phyloP scores from a whole-genome alignment of 2,329 filamentous ascomycete species.

The Colletotrichum sp. region DNA sequence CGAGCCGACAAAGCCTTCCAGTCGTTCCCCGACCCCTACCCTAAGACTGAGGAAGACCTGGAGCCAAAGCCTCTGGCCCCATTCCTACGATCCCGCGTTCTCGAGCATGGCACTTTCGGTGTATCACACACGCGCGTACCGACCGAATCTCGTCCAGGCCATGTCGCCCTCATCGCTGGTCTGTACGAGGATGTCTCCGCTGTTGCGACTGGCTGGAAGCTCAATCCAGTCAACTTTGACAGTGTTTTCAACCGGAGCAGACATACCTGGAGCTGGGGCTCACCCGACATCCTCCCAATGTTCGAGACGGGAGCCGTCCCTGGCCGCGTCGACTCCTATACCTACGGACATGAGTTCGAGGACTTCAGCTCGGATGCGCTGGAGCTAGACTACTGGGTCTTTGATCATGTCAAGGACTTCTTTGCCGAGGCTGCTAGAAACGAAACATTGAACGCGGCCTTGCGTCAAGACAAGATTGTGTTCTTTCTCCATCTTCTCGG shows the following conservation, averaged over 20 bases:
- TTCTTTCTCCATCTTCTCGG: conserved; percentile 96
- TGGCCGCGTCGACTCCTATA: conserved; percentile 85
- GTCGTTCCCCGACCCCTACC: conserved; percentile 86
- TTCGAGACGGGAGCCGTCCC: conserved; percentile 92
- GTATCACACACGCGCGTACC: conserved; percentile 97
- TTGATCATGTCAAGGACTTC: conserved; percentile 87
- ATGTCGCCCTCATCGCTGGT: conserved; percentile 95
- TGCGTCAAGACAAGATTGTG: conserved; percentile 85
- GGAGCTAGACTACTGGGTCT: conserved; percentile 91
- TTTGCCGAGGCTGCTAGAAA: conserved; percentile 84
- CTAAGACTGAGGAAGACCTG: conserved; percentile 68
- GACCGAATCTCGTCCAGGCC: conserved; percentile 93
- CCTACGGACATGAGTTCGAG: conserved; percentile 83
- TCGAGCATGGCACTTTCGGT: conserved; percentile 92
- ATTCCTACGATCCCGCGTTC: conserved; percentile 86
- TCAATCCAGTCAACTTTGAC: conserved; percentile 98
- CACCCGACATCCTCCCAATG: conserved; percentile 96
- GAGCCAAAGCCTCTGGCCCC: conserved; percentile 83
- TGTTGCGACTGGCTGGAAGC: conserved; percentile 96
- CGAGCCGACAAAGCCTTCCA: conserved; percentile 98
- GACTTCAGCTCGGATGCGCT: conserved; percentile 87
- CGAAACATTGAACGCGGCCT: conserved; percentile 70
- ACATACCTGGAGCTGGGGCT: conserved; percentile 99
- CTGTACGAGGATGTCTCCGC: conserved; percentile 98
- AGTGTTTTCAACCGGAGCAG: conserved; percentile 97